Evolutionary conservation across 2,329 filamentous ascomycete species (phyloP), one percentile per base, ranked within the genome.

Genomic region (Chaetomiaceae sp.): DNA sequence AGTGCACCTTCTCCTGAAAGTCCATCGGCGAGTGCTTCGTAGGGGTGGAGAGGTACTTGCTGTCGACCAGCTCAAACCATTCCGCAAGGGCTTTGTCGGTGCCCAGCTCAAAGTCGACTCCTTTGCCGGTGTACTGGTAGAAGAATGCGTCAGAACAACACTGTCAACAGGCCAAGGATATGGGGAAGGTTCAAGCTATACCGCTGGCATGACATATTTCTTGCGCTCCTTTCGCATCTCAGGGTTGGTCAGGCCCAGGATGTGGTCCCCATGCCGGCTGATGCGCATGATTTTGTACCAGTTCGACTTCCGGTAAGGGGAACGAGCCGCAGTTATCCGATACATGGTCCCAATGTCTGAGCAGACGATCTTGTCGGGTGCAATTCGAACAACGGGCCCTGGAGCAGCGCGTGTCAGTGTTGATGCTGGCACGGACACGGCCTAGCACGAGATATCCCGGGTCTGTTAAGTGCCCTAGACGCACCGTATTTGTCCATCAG

Each of bases 11-110:
- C 8, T 50, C 67, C 20, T 74, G 75, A 39, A 82, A 65, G 58
- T 82, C 77, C 53, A 81, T 67, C 0, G 67, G 69, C 0, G 62
- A 61, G 22, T 68, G 68, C 1, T 68, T 54, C 2, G 53, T 56
- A 3, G 69, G 61, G 1, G 61, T 72, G 3, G 72, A 73, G 8
- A 74, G 58, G 50, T 81, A 82, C 59, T 76, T 77, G 29, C 60
- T 61, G 17, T 74, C 69, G 31, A 82, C 70, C 3, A 82, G 68
- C 1, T 69, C 61, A 11, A 80, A 61, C 15, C 81, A 71, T 22
- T 58, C 64, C 14, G 64, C 29, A 2, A 75, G 58, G 45, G 73
- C 71, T 4, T 68, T 67, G 53, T 75, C 67, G 55, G 75, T 69
- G 40, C 69, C 70, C 1, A 65, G 58, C 39, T 74, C 69, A 40